Evolutionary conservation across 306 rosid genomes (phyloP), one percentile per base, ranked within the genome.

Genomic region (Glycine soja): DNA sequence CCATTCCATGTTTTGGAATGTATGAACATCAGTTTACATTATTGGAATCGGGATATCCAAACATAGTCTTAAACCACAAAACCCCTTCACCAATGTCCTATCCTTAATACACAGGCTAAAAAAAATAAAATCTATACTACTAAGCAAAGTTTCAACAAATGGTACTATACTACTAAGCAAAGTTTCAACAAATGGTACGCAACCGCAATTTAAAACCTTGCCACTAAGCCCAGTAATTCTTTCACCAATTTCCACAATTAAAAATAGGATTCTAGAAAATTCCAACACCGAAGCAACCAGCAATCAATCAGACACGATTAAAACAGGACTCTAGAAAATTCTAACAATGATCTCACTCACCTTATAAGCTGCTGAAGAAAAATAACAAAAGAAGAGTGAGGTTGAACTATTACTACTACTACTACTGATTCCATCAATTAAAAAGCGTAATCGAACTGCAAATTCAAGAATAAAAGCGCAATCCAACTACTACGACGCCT

Each of bases 381-480:
- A 4, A 34, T 3, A 34, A 34, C 38, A 34, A 4, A 34, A 34
- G 38, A 34, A 38, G 43, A 38, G 83, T 91, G 97, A 80, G 94
- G 92, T 61, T 84, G 91, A 84, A 19, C 43, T 4, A 38, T 5
- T 38, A 38, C 6, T 4, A 38, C 7, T 4, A 38, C 65, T 59
- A 59, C 38, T 51, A 51, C 16, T 59, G 11, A 59, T 59, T 59
- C n/a, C n/a, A 59, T 4, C 38, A 19, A 59, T 10, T 24, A 59
- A 93, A 24, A 95, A 67, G 86, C 86, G 52, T 87, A 91, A 83
- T 88, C 86, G 92, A 91, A 91, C 86, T 91, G 88, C n/a, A 59
- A 59, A 10, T 30, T 24, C 66, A 24, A 24, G 40, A 59, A 10
- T 58, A n/a, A 30, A 59, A 59, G 42, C 40, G 3, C 10, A 59